Evolutionary conservation across 1,284 basidiomycete species (phyloP).

Genomic region (Irpex rosettiformis): DNA sequence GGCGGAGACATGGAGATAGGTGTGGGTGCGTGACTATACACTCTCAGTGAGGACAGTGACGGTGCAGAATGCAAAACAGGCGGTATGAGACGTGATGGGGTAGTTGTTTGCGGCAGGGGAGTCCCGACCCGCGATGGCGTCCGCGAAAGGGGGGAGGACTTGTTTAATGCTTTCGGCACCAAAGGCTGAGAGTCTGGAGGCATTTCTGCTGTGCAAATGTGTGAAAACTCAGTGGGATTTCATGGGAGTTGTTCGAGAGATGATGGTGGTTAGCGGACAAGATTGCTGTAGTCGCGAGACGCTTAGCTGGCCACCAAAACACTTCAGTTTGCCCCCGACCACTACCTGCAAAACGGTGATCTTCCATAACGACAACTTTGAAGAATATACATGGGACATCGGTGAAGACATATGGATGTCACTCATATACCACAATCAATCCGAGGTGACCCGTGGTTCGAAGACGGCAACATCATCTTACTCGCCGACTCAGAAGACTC

Average conservation of each 20-base stretch:
- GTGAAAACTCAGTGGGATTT: background rate
- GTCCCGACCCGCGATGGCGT: slow-evolving; percentile 31
- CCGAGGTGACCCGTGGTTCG: slow-evolving; percentile 50
- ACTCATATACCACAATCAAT: slow-evolving; percentile 3
- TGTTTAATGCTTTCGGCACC: slow-evolving; percentile 25
- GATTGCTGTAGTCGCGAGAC: background rate
- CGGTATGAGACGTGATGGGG: slow-evolving; percentile 26
- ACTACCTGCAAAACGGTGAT: background rate
- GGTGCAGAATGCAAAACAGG: slow-evolving; percentile 29
- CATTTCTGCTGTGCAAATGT: background rate
- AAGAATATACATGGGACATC: background rate
- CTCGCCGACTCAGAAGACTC: slow-evolving; percentile 36
- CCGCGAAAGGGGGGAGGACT: slow-evolving; percentile 25
- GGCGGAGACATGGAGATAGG: slow-evolving; percentile 19
- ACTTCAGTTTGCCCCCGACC: background rate
- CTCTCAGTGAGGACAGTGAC: slow-evolving; percentile 30
- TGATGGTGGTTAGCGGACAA: background rate
- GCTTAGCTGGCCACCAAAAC: too few species aligned
- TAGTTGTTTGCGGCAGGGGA: slow-evolving; percentile 23
- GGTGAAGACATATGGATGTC: background rate
- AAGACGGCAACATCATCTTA: slow-evolving; percentile 56
- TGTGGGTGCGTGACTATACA: slow-evolving; percentile 27
- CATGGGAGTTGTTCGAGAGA: background rate
- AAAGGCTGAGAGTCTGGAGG: background rate
- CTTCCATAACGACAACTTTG: background rate